Base-by-base conservation (phyloP, 2,329 filamentous ascomycete genomes). In the Amesomyces nigricolor region DNA sequence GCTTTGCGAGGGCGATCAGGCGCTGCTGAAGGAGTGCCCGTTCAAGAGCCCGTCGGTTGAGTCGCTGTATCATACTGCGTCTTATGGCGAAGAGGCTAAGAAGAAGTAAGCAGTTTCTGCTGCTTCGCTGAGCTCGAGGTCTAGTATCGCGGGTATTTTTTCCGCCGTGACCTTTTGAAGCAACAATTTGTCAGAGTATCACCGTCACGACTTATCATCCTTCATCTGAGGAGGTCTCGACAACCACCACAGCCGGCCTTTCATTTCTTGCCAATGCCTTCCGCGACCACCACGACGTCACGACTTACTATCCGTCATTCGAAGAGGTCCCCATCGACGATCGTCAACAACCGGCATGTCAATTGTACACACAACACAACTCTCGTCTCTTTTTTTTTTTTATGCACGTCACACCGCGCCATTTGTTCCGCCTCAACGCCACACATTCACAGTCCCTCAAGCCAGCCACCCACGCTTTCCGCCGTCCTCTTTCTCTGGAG, bases 41-140 rank as follows among this genome's bases (percentile, higher is more conserved):
- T 64, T 64, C 38, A 45, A 53, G 10, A 57, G 53, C 40, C 60
- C 62, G 11, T 60, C 56, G 11, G 11, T 16, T 7, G 56, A 60
- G 57, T 43, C 58, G 9, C n/a, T 58, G 30, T 51, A 54, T 17
- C 47, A 58, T 42, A 46, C 47, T 2, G 56, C 57, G 14, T 52
- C 46, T 2, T 53, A 60, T 11, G 49, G 55, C 3, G 42, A 17
- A 2, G 43, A 54, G 2, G 55, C 53, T 51, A 30, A 9, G 6
- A 40, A 8, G 37, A 48, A 45, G 29, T 35, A 26, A n/a, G 16
- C 1, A 5, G 3, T 22, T 14, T n/a, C 43, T 29, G 35, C 14
- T 7, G 16, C 19, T 22, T 48, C 38, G 32, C 26, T 14, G 22
- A 53, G 51, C 44, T 43, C 37, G 38, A 37, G 45, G 43, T 30